Evolutionary conservation across 805 yeast genomes (phyloP), one percentile per base, ranked within the genome.

Genomic region (Metschnikowia borealis): DNA sequence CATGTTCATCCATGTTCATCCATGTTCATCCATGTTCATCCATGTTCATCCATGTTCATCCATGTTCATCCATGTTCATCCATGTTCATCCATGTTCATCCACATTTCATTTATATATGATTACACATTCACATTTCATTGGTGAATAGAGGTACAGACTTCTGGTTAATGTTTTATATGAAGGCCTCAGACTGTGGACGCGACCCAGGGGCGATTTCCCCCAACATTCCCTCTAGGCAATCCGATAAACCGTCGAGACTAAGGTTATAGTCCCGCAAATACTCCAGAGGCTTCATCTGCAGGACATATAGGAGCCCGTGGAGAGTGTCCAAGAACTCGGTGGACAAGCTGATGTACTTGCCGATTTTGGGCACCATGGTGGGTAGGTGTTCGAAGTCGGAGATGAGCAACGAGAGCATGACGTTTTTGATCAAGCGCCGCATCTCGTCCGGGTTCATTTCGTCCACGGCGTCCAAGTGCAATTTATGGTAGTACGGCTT

Each of bases 361-460:
- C 70, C 70, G 38, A 64, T 59, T 48, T 63, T 63, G 29, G 58
- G 59, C 4, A 67, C 50, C 38, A 63, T 62, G 4, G 45, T 39
- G 13, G 71, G 69, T 6, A 70, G 56, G 40, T 62, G 58, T 46
- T 61, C 66, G 42, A 61, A 64, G 48, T 66, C 65, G 29, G 70
- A 60, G 17, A 70, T 62, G 35, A 69, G 60, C 36, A 73, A 55
- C 36, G 68, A 62, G 14, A 69, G 62, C 68, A 72, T 63, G 11
- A 71, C 47, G 50, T 64, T 63, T 45, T 72, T 72, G 51, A 71
- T 55, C 31, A 66, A 38, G 50, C 67, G 68, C 23, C 62, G 54
- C 59, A 68, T 55, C 54, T 70, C 69, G 8, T 54, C 52, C 46
- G 55, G 61, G 21, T 63, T 50, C 45, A 70, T 53, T 2, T 47